Base-by-base conservation (phyloP, 1,284 basidiomycete species). In the Cutaneotrichosporon cyanovorans region DNA sequence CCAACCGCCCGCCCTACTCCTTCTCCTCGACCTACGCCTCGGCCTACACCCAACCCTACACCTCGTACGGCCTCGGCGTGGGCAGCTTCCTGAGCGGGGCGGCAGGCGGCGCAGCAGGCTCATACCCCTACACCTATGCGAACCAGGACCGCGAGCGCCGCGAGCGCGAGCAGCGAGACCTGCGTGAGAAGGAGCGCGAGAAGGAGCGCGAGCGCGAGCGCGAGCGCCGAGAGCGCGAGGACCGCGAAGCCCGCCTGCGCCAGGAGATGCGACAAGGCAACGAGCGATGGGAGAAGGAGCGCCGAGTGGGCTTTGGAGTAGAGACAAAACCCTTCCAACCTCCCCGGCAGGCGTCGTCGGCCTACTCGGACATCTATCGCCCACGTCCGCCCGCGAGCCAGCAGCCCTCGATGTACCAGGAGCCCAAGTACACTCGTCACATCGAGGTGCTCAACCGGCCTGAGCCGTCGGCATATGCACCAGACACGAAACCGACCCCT, bases 391-490 rank as follows among this genome's bases (percentile, higher is more conserved):
- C 41, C 16, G 11, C 33, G 11, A 20, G 44, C 2, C 32, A 38
- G 15, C 37, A n/a, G n/a, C n/a, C n/a, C n/a, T n/a, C 48, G 19
- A 18, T 37, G 6, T 38, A 46, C n/a, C 18, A 53, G 16, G 53
- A 59, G 37, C 40, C 56, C 14, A 56, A 56, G 40, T 53, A 53
- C 46, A 50, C 55, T 1, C 47, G 56, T 4, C 60, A 62, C 45
- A 65, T 65, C 22, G 62, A 65, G 42, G 62, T 62, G 3, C 50
- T 65, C 39, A 61, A 65, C 46, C 54, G 55, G 3, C 62, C 62
- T 21, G 57, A 58, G 12, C 22, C 49, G 6, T 38, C 43, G 34
- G 48, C 46, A 4, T 50, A 50, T 44, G 23, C 43, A 6, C 28
- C 35, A 20, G 44, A 35, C 19, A 33, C 33, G 32, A 28, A 28